Conservation (phyloP, 2,329 filamentous ascomycete species). For the Cryphonectria naterciae region DNA sequence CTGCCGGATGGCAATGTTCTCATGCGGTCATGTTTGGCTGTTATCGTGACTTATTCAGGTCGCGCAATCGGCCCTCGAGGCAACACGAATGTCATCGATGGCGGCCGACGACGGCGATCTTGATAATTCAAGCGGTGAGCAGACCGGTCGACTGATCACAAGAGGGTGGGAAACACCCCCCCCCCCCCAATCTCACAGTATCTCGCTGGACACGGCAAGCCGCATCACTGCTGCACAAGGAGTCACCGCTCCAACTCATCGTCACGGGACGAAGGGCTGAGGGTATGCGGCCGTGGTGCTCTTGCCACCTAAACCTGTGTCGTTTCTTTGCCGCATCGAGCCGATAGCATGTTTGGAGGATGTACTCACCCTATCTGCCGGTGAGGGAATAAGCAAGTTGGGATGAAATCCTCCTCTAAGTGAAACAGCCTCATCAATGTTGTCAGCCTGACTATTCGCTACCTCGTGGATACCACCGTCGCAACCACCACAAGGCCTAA, state of each 20-base stretch:
- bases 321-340: not conserved
- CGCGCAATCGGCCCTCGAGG: slow-evolving; percentile 8
- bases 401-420: slow-evolving; percentile 9
- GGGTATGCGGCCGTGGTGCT: not conserved
- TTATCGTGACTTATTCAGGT: slow-evolving; percentile 1
- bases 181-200: not conserved
- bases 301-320: not conserved
- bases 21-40: not conserved
- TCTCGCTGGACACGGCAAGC: slow-evolving; percentile 9
- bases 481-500: not conserved
- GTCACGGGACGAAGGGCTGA: not conserved
- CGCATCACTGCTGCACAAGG: not conserved
- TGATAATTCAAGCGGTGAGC: not conserved
- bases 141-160: not conserved
- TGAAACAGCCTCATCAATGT: slow-evolving; percentile 16
- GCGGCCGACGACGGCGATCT: not conserved
- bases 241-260: not conserved
- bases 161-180: not conserved
- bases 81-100: not conserved
- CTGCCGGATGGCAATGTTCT: not conserved
- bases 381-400: not conserved
- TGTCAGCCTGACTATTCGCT: slow-evolving; percentile 3
- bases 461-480: not conserved
- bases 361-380: slow-evolving; percentile 12
- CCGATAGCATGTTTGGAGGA: not conserved